A percentile compares a stretch with the other conserved stretches of the same genome.
These are phyloP conservation scores for Neurospora tetraspora DNA, from an alignment of 495 filamentous ascomycete species.

Conservation along the genomic window DNA sequence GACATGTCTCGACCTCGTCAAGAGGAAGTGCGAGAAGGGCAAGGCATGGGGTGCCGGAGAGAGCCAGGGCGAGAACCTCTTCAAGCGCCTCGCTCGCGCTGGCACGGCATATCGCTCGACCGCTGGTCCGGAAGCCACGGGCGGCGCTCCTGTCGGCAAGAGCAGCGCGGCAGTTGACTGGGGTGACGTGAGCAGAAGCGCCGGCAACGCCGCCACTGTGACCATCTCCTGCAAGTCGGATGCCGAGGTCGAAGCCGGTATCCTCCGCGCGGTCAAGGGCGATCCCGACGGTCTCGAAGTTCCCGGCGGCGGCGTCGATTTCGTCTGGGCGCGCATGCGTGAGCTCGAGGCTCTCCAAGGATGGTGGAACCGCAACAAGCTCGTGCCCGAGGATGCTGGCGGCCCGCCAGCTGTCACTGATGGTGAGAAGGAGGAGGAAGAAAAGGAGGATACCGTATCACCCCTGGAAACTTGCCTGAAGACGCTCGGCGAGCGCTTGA, in stretches of 20 bases:
- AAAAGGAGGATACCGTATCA: constrained; percentile 16
- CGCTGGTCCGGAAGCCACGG: constrained; percentile 36
- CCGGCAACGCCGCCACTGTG: constrained; percentile 60
- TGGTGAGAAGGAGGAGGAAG: background rate
- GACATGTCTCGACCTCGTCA: constrained; percentile 84
- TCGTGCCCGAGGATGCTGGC: constrained; percentile 8
- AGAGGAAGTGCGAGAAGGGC: constrained; percentile 90
- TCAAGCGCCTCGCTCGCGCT: constrained; percentile 63
- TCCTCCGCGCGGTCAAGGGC: constrained; percentile 59
- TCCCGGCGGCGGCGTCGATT: constrained; percentile 65
- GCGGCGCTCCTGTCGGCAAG: constrained; percentile 43
- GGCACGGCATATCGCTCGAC: constrained; percentile 41
- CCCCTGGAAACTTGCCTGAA: constrained; percentile 41
- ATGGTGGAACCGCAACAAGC: constrained; percentile 62
- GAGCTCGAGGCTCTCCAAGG: constrained; percentile 73
- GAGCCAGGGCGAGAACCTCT: constrained; percentile 69
- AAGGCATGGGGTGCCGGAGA: constrained; percentile 71
- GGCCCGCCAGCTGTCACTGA: constrained; percentile 8
- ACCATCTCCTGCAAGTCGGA: constrained; percentile 67
- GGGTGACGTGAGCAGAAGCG: constrained; percentile 66
- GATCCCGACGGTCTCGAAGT: constrained; percentile 52
- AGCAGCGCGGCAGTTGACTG: constrained; percentile 81
- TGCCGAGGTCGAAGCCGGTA: constrained; percentile 58
- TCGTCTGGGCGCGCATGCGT: constrained; percentile 80
- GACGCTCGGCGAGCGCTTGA: constrained; percentile 45